These are phyloP conservation scores for Epichloe elymi DNA, from an alignment of 2,329 filamentous ascomycete genomes.

Conservation along the genomic window DNA sequence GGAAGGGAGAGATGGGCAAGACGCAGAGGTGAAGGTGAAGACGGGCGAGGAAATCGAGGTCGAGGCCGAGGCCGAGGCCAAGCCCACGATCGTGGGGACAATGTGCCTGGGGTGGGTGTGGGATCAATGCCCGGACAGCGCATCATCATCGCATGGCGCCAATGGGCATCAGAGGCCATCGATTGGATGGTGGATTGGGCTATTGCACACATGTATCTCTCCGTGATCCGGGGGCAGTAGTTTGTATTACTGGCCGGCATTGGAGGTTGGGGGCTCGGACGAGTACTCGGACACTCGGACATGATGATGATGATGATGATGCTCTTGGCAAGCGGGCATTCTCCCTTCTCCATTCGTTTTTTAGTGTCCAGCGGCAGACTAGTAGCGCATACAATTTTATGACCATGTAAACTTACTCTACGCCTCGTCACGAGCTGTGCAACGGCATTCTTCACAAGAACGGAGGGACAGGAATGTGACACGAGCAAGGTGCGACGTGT, in stretches of 20 bases:
- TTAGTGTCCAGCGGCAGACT: no score
- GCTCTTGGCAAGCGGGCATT: no score
- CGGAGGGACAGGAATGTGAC: not conserved
- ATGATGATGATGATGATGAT: no score
- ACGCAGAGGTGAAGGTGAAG: not conserved
- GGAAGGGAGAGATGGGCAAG: not conserved
- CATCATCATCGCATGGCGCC: slow-evolving; percentile 10
- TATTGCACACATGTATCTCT: not conserved
- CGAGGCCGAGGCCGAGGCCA: not conserved
- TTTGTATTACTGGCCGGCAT: no score
- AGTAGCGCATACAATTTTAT: no score
- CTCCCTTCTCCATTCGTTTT: no score
- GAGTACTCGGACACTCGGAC: no score
- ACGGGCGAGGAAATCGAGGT: not conserved
- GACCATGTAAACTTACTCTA: no score
- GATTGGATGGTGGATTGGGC: slow-evolving; percentile 28
- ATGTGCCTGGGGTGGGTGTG: slow-evolving; percentile 11
- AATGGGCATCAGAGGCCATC: slow-evolving; percentile 31
- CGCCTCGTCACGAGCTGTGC: no score
- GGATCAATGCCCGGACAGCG: slow-evolving; percentile 4
- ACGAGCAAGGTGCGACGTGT: not conserved
- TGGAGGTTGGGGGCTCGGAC: no score
- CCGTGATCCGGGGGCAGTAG: not conserved
- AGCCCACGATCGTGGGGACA: slow-evolving; percentile 9
- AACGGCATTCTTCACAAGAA: not conserved